phyloP scores from a whole-genome alignment of 768 basidiomycete species.

The Tricholoma hemisulphureum region DNA sequence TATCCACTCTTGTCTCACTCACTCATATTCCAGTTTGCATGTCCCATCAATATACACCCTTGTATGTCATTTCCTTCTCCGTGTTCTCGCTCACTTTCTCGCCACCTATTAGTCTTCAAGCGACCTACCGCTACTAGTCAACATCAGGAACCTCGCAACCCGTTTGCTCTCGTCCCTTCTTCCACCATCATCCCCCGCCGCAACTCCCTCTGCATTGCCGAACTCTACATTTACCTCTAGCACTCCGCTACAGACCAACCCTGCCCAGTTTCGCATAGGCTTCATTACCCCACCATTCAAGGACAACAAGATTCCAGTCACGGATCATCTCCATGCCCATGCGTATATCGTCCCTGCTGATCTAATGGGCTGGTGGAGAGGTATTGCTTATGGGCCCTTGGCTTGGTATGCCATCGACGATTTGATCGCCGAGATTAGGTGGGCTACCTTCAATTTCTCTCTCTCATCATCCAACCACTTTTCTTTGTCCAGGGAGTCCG shows the following conservation, averaged over 20 bases:
- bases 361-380: slow-evolving; percentile 70
- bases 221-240: slow-evolving; percentile 9
- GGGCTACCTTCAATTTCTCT: slow-evolving; percentile 17
- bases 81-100: slow-evolving; percentile 8
- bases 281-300: slow-evolving; percentile 79
- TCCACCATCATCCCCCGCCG: slow-evolving; percentile 35
- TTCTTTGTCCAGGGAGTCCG: slow-evolving; percentile 56
- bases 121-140: slow-evolving; percentile 70
- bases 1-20: slow-evolving; percentile 2
- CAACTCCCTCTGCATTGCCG: slow-evolving; percentile 31
- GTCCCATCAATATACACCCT: slow-evolving; percentile 76
- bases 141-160: slow-evolving; percentile 55
- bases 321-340: slow-evolving; percentile 77
- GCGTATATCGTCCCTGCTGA: slow-evolving; percentile 68
- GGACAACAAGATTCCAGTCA: slow-evolving; percentile 76
- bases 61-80: slow-evolving; percentile 39
- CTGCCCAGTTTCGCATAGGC: slow-evolving; percentile 57
- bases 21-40: slow-evolving; percentile 60
- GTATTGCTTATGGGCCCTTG: slow-evolving; percentile 61
- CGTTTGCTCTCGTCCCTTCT: slow-evolving; percentile 53
- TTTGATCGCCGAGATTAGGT: slow-evolving; percentile 82
- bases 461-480: slow-evolving; percentile 1
- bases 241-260: slow-evolving; percentile 29
- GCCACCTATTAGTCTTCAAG: slow-evolving; percentile 77
- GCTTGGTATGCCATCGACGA: slow-evolving; percentile 80